phyloP scores from a whole-genome alignment of 106 monocot genomes.

The Acorus gramineus region DNA sequence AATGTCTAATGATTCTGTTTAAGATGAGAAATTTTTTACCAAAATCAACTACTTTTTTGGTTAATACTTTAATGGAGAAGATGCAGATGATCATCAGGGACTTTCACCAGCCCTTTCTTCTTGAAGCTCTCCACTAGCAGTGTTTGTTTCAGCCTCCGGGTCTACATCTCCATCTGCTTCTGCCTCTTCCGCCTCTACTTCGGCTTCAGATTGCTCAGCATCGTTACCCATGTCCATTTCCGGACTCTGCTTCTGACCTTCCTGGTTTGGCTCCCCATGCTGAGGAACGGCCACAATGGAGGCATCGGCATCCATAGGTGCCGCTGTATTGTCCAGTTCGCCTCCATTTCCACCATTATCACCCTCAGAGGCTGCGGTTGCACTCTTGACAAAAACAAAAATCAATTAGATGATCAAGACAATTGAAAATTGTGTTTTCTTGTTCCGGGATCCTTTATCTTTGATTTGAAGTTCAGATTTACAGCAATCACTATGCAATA shows the following conservation, averaged over 20 bases:
- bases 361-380: slow-evolving; percentile 31
- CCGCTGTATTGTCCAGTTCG: slow-evolving; percentile 45
- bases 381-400: slow-evolving; percentile 21
- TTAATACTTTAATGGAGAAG: too few relatives aligned
- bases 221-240: slow-evolving; percentile 43
- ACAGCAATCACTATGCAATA: too few relatives aligned
- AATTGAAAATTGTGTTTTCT: too few relatives aligned
- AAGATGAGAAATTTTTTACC: too few relatives aligned
- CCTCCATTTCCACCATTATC: slow-evolving; percentile 48
- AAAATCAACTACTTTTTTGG: too few relatives aligned
- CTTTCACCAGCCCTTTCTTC: too few relatives aligned
- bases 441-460: too few relatives aligned
- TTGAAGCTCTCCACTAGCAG: neutral
- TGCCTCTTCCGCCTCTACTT: slow-evolving; percentile 37
- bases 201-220: slow-evolving; percentile 58
- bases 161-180: slow-evolving; percentile 4
- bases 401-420: too few relatives aligned
- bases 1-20: too few relatives aligned
- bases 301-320: slow-evolving; percentile 52
- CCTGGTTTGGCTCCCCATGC: slow-evolving; percentile 28
- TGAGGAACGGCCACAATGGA: slow-evolving; percentile 8
- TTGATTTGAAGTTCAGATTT: too few relatives aligned
- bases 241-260: slow-evolving; percentile 66
- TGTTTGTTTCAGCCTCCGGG: slow-evolving; percentile 6
- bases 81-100: too few relatives aligned